phyloP scores from a whole-genome alignment of 2,329 filamentous ascomycete species.

The Colletotrichum filicis region DNA sequence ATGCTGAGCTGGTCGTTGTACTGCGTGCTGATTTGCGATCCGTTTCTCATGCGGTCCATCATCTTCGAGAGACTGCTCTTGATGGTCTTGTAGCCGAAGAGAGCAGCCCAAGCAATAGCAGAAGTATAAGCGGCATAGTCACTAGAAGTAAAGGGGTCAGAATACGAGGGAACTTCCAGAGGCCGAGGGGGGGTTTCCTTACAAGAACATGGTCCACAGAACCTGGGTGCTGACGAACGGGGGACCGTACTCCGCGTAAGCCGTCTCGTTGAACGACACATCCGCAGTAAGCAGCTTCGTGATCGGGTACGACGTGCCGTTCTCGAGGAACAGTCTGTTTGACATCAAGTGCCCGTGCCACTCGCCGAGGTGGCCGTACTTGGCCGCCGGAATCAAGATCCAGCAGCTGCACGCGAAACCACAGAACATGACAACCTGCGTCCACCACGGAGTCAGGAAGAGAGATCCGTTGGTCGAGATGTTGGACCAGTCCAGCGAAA shows the following conservation, averaged over 20 bases:
- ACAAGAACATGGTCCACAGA: conserved; percentile 28
- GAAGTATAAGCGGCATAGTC: conserved; percentile 64
- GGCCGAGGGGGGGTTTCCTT: neutral
- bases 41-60: conserved; percentile 45
- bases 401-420: conserved; percentile 68
- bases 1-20: conserved; percentile 70
- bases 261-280: conserved; percentile 66
- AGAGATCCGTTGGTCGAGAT: conserved; percentile 56
- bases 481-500: conserved; percentile 65
- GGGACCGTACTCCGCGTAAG: conserved; percentile 66
- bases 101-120: conserved; percentile 60
- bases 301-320: conserved; percentile 58
- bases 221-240: conserved; percentile 56
- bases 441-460: conserved; percentile 63
- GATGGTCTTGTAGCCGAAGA: conserved; percentile 54
- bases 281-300: conserved; percentile 51
- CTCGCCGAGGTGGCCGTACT: conserved; percentile 63
- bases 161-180: neutral
- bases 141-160: neutral
- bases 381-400: conserved; percentile 68
- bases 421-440: conserved; percentile 63
- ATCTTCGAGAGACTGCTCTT: conserved; percentile 45
- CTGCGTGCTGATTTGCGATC: conserved; percentile 57
- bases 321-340: conserved; percentile 62
- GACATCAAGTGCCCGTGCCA: conserved; percentile 66